Evolutionary conservation across 2,329 filamentous ascomycete species (phyloP), one percentile per base, ranked within the genome.

Genomic region (Aspergillus arachidicola): DNA sequence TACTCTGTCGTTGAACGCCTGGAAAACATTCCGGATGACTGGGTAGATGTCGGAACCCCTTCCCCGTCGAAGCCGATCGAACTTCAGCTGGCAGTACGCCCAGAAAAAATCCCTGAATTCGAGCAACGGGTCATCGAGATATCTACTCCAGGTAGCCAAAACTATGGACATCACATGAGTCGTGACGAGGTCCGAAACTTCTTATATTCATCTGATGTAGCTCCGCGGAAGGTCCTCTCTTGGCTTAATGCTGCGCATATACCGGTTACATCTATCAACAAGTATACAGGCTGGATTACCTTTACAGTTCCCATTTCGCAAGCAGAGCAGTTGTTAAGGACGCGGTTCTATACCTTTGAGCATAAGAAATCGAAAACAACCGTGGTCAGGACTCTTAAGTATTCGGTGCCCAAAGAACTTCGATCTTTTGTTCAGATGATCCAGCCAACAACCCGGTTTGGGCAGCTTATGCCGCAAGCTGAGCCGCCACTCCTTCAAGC

Each of bases 381-480:
- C 45, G 83, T 80, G 67, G 80, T 90, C 45, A 83, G 88, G 50
- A 83, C 85, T 6, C 75, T 86, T 19, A 78, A 82, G 54, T 91
- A 91, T 75, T 89, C 86, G 0, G 82, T 91, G 1, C 89, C 89
- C 0, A 79, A 79, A 57, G 74, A 81, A 0, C 74, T 91, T 9
- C 80, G 82, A 58, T 69, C 79, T 50, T 81, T 87, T 68, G 81
- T 91, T 62, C 84, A 86, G 62, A 81, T 89, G 71, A 86, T 91
- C 56, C 86, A 90, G 73, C 88, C 88, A 1, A 90, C 88, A 0
- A 90, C 86, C 4, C 81, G 85, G 45, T 91, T 90, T 63, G 85
- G 85, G 21, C 78, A 82, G 60, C 79, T 85, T 26, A 74, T 73
- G 34, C 68, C 82, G 2, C 81, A 85, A 61, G 72, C 68, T 51